phyloP scores from a whole-genome alignment of 805 yeast species.

The Candida broadrunensis region DNA sequence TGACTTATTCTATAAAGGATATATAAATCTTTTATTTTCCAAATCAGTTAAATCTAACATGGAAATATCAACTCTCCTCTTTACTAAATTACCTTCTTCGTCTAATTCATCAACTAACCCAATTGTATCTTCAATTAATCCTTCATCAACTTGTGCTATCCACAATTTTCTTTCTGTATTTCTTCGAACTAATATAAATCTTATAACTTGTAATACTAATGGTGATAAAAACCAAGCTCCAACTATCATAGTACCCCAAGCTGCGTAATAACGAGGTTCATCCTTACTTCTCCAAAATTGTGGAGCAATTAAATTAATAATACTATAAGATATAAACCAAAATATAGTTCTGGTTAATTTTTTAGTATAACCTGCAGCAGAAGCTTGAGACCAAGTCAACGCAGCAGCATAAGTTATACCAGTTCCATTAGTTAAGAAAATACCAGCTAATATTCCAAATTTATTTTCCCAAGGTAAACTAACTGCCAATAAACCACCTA shows the following conservation, averaged over 20 bases:
- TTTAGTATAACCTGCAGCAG: slow-evolving; percentile 50
- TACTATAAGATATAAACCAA: slow-evolving; percentile 43
- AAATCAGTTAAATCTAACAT: slow-evolving; percentile 10
- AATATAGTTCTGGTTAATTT: slow-evolving; percentile 44
- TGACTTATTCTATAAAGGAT: slow-evolving; percentile 9
- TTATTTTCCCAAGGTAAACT: slow-evolving; percentile 44
- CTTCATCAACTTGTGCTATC: slow-evolving; percentile 3
- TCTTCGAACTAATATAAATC: slow-evolving; percentile 43
- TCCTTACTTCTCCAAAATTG: slow-evolving; percentile 50
- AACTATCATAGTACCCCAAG: slow-evolving; percentile 55
- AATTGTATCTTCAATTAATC: slow-evolving; percentile 1
- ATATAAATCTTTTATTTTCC: slow-evolving; percentile 9
- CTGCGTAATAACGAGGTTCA: slow-evolving; percentile 36
- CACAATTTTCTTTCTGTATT: slow-evolving; percentile 34
- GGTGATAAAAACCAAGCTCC: slow-evolving; percentile 50
- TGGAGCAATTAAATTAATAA: slow-evolving; percentile 54
- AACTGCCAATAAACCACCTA: slow-evolving; percentile 44
- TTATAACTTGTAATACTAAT: slow-evolving; percentile 36
- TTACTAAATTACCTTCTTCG: slow-evolving; percentile 5
- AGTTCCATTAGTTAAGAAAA: slow-evolving; percentile 45
- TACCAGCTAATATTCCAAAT: slow-evolving; percentile 39
- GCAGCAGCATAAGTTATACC: slow-evolving; percentile 38
- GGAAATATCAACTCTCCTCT: slow-evolving; percentile 7
- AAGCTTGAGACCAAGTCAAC: slow-evolving; percentile 25
- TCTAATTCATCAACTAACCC: slow-evolving; percentile 6